These are phyloP conservation scores for Tetradesmus obliquus DNA, from an alignment of 139 green algal genomes.

Conservation along the genomic window DNA sequence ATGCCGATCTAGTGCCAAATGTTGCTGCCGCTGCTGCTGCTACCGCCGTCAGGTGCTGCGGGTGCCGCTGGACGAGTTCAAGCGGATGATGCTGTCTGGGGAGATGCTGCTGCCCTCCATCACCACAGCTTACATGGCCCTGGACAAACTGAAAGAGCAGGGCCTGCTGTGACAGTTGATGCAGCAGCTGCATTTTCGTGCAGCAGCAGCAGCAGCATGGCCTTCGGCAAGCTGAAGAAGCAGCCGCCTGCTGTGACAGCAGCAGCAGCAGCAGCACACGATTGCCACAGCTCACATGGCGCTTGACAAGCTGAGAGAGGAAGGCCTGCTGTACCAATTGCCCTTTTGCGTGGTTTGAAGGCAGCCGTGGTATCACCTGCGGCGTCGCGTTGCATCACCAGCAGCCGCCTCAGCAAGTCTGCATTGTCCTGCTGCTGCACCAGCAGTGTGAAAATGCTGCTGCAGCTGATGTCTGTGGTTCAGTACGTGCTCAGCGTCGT, in stretches of 20 bases:
- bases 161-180: conserved; percentile 25
- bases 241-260: too few relatives aligned
- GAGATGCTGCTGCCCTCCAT: conserved; percentile 83
- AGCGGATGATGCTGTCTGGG: conserved; percentile 58
- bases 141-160: conserved; percentile 65
- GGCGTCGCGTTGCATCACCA: too few relatives aligned
- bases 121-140: conserved; percentile 68
- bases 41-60: conserved; percentile 72
- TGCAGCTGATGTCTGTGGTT: too few relatives aligned
- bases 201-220: not conserved
- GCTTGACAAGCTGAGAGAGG: conserved; percentile 63
- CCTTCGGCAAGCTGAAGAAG: too few relatives aligned
- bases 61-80: conserved; percentile 66
- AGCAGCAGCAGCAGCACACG: not conserved
- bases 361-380: too few relatives aligned
- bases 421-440: too few relatives aligned
- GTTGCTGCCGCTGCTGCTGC: not conserved
- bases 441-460: too few relatives aligned
- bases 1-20: too few relatives aligned
- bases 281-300: conserved; percentile 54
- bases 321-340: conserved; percentile 33
- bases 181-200: not conserved
- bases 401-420: too few relatives aligned
- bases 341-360: too few relatives aligned
- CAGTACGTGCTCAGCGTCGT: too few relatives aligned